phyloP scores from a whole-genome alignment of 2,329 filamentous ascomycete species.

The Beauveria rudraprayagi region DNA sequence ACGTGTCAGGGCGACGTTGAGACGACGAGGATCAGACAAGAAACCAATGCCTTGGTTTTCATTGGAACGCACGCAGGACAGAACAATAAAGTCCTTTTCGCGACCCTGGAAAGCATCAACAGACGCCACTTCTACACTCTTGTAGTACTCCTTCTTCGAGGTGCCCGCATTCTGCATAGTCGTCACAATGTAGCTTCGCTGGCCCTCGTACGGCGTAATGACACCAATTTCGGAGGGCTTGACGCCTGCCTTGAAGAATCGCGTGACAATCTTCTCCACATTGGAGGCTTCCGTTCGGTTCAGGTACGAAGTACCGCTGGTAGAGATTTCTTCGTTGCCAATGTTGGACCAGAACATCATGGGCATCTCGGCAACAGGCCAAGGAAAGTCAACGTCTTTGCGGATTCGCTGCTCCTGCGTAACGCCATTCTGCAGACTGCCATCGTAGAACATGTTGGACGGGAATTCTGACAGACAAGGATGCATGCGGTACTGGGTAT shows the following conservation, averaged over 20 bases:
- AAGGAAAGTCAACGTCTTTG: conserved; percentile 93
- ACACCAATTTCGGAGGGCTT: conserved; percentile 90
- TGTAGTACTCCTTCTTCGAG: conserved; percentile 97
- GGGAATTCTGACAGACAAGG: conserved; percentile 95
- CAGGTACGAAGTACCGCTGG: conserved; percentile 93
- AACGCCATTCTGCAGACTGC: conserved; percentile 91
- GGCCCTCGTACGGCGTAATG: conserved; percentile 96
- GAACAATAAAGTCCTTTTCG: conserved; percentile 97
- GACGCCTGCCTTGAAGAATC: conserved; percentile 99
- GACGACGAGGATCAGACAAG: conserved; percentile 90
- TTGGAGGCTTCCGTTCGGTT: conserved; percentile 96
- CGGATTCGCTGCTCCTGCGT: conserved; percentile 82
- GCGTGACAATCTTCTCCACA: conserved; percentile 95
- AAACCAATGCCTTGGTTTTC: conserved; percentile 99
- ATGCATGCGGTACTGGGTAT: conserved; percentile 98
- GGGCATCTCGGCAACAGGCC: conserved; percentile 85
- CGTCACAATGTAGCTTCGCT: conserved; percentile 95
- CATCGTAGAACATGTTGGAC: conserved; percentile 99
- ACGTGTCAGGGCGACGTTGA: conserved; percentile 94
- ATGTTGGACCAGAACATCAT: conserved; percentile 99
- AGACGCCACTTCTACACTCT: conserved; percentile 95
- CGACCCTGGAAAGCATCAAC: conserved; percentile 98
- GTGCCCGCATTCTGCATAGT: conserved; percentile 98
- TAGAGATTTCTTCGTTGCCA: conserved; percentile 95
- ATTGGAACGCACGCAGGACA: conserved; percentile 96